These are phyloP conservation scores for Colletotrichum coccodes DNA, from an alignment of 2,329 filamentous ascomycete genomes.

Conservation along the genomic window DNA sequence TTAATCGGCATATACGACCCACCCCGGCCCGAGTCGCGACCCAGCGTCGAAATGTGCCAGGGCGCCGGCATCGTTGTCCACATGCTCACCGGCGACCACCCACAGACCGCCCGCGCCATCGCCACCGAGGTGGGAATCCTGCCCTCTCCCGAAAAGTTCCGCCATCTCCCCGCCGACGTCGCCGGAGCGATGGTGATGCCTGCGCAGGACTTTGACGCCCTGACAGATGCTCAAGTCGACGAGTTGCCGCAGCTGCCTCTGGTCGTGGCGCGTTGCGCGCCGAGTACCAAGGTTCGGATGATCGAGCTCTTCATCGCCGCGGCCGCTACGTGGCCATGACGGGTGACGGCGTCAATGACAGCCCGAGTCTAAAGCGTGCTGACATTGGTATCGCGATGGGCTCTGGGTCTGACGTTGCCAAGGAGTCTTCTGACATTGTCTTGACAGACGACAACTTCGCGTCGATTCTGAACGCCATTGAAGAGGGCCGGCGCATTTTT, in stretches of 20 bases:
- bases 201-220: slow-evolving; percentile 72
- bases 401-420: slow-evolving; percentile 76
- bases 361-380: slow-evolving; percentile 72
- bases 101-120: slow-evolving; percentile 72
- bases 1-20: slow-evolving; percentile 80
- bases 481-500: slow-evolving; percentile 77
- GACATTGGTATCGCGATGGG: slow-evolving; percentile 81
- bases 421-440: slow-evolving; percentile 75
- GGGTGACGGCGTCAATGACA: slow-evolving; percentile 78
- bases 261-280: slow-evolving; percentile 74
- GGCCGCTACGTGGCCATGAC: slow-evolving; percentile 76
- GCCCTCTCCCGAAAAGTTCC: slow-evolving; percentile 58
- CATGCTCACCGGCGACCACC: slow-evolving; percentile 78
- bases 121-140: slow-evolving; percentile 73
- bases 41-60: slow-evolving; percentile 66
- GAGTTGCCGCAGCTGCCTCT: slow-evolving; percentile 68
- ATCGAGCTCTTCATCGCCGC: slow-evolving; percentile 74
- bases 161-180: slow-evolving; percentile 62
- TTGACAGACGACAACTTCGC: slow-evolving; percentile 80
- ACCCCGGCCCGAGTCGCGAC: slow-evolving; percentile 73
- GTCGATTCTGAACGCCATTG: slow-evolving; percentile 76
- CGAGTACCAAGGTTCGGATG: slow-evolving; percentile 77
- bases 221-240: slow-evolving; percentile 72
- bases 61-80: slow-evolving; percentile 72
- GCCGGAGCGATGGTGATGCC: slow-evolving; percentile 73